A percentile compares a stretch with the other conserved stretches of the same genome.
Conservation (phyloP, 2,329 filamentous ascomycete species). For the Beauveria medogensis region DNA sequence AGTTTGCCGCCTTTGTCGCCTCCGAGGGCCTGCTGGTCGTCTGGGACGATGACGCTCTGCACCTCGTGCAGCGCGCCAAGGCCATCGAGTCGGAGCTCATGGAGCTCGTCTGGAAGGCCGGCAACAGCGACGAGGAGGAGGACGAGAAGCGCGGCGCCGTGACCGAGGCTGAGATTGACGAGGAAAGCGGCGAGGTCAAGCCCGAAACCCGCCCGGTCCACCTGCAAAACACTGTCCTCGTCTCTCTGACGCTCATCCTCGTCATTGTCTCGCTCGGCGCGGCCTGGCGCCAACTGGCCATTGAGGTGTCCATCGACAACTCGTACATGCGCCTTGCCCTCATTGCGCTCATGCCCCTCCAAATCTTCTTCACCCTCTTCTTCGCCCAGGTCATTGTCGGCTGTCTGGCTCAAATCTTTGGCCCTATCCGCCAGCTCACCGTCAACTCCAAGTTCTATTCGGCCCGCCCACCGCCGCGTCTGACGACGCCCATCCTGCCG, state of each 20-base stretch:
- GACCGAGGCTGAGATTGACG: conserved; percentile 53
- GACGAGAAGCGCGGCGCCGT: conserved; percentile 42
- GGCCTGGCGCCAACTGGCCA: conserved; percentile 60
- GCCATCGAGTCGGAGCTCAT: conserved; percentile 69
- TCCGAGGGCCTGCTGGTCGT: conserved; percentile 64
- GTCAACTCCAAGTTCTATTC: conserved; percentile 79
- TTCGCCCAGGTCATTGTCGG: conserved; percentile 73
- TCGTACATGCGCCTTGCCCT: conserved; percentile 57
- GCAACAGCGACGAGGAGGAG: conserved; percentile 44
- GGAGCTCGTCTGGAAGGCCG: conserved; percentile 65
- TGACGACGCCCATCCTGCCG: conserved; percentile 54
- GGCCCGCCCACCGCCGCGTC: conserved; percentile 55
- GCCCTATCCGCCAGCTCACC: conserved; percentile 64
- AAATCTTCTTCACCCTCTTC: conserved; percentile 76
- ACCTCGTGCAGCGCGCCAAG: conserved; percentile 61
- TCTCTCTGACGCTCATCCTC: conserved; percentile 57
- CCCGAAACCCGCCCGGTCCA: conserved; percentile 59
- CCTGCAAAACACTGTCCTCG: conserved; percentile 61
- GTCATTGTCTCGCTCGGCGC: conserved; percentile 60
- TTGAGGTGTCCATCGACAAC: conserved; percentile 58
- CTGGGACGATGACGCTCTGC: conserved; percentile 73
- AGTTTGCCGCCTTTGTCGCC: conserved; percentile 73
- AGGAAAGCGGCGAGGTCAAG: conserved; percentile 60
- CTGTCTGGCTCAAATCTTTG: conserved; percentile 66
- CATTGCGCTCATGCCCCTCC: conserved; percentile 57